Base-by-base conservation (phyloP, 1,139 yeast genomes). In the Arxiozyma bovina region DNA sequence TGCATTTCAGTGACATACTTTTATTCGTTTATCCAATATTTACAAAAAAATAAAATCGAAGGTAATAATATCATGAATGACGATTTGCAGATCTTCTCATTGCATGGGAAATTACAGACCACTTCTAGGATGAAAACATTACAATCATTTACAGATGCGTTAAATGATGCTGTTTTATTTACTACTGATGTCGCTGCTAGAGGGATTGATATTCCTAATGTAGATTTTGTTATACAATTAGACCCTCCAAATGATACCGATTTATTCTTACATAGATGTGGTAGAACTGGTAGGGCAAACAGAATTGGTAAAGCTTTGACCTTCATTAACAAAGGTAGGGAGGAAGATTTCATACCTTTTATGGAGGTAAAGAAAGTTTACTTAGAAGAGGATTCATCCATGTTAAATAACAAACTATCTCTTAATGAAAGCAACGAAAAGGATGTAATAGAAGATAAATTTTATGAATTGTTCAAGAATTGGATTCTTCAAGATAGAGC, bases 221-320 rank as follows among this genome's bases (percentile, higher is more conserved):
- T 93, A 69, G 85, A 91, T 65, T 84, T 78, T 67, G 99, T 93
- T 58, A 80, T 93, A 70, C 93, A 93, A 83, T 89, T 80, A 69
- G 99, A 93, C 73, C 90, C 91, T 89, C 98, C 99, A 68, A 90
- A 89, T 74, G 91, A 91, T 77, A 87, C 90, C 70, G 99, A 93
- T 77, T 98, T 93, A 76, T 93, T 93, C 73, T 97, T 93, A 58
- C 76, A 73, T 58, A 70, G 76, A 69, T 73, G 73, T 57, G 97
- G 97, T 72, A 89, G 99, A 83, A 91, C 98, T 60, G 99, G 99
- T 72, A 89, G 98, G 61, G 96, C 96, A 0, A 90, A 90, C 56
- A 82, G 82, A 59, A 79, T 77, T 5, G 98, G 98, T 1, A 79
- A 78, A 56, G 96, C 96, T 0, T 75, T 90, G 6, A 81, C 87